Conservation (phyloP, 1,284 basidiomycete genomes). For the Fomitopsis pinicola region DNA sequence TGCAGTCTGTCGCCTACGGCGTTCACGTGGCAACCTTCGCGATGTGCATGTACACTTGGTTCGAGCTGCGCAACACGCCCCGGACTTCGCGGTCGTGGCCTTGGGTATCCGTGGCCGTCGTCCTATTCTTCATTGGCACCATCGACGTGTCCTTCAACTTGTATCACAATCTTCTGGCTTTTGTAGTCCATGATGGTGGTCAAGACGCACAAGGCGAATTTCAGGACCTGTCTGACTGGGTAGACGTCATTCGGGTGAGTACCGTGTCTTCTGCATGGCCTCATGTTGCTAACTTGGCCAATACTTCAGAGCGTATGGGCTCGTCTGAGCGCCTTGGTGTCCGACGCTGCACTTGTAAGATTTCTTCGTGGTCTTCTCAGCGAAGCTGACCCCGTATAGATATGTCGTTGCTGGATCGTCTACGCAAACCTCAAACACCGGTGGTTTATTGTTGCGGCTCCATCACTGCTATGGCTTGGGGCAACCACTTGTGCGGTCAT, state of each 20-base stretch:
- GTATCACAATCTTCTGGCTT: constrained; percentile 19
- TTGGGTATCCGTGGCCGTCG: not conserved
- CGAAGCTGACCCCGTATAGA: not conserved
- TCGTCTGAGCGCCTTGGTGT: constrained; percentile 7
- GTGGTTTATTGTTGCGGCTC: not conserved
- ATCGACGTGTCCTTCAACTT: constrained; percentile 19
- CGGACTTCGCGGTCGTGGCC: not conserved
- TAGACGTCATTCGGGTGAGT: constrained; percentile 17
- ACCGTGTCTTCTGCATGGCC: not conserved
- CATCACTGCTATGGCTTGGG: constrained; percentile 11
- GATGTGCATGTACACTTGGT: not conserved
- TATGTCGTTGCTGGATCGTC: constrained; percentile 14
- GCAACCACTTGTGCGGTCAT: constrained; percentile 3
- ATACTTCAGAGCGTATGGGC: not conserved
- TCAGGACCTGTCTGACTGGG: constrained; percentile 18
- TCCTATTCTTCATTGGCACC: constrained; percentile 11
- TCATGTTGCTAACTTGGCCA: not conserved
- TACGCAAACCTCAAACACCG: constrained; percentile 7
- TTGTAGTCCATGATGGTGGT: constrained; percentile 16
- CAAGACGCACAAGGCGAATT: constrained; percentile 17
- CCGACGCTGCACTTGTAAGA: constrained; percentile 20
- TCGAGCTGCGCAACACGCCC: not conserved
- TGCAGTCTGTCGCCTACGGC: constrained; percentile 1
- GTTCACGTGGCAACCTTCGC: constrained; percentile 1
- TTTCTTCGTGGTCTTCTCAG: too few relatives aligned